Base-by-base conservation (phyloP, 2,329 filamentous ascomycete genomes). In the Cordyceps sp. region DNA sequence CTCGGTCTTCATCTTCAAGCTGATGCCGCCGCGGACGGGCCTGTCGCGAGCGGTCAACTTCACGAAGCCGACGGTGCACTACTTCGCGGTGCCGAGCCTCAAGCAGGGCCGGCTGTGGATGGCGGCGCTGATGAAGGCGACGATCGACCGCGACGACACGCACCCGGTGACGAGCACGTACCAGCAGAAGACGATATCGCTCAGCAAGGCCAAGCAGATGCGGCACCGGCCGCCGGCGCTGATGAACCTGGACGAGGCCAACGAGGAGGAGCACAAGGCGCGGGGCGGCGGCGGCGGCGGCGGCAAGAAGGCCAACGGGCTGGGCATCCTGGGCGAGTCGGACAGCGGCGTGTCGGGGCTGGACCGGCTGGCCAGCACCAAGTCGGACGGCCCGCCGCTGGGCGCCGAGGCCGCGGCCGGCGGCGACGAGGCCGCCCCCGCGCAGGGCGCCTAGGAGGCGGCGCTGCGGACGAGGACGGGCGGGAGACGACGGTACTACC, bases 71-170 rank as follows among this genome's bases (percentile, higher is more conserved):
- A 90, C 85, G 8, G 82, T 94, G 25, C 90, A 98, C 53, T 96
- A 94, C 54, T 98, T 98, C 53, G 90, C 92, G 5, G 85, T 94
- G 16, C 86, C 92, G 32, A 93, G 80, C 45, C 62, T 94, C 36
- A 75, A 83, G 45, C 74, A 90, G 48, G 90, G 90, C 13, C 75
- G 90, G 10, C 61, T 92, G 26, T 98, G 90, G 90, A 98, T 98
- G 90, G 90, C 85, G 5, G 90, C 90, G 6, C 61, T 98, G 32
- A 93, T 98, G 83, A 98, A 98, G 59, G 90, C 90, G 10, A 98
- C 90, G 2, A 98, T 98, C 45, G 88, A 96, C 49, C 78, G 88
- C 37, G 90, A 98, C 44, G 74, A 79, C 46, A 70, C 70, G 4
- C 70, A 79, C 38, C 72, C 78, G 9, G 77, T 93, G 37, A 85